Conservation (phyloP, 2,329 filamentous ascomycete genomes). For the Penicillium sp. region DNA sequence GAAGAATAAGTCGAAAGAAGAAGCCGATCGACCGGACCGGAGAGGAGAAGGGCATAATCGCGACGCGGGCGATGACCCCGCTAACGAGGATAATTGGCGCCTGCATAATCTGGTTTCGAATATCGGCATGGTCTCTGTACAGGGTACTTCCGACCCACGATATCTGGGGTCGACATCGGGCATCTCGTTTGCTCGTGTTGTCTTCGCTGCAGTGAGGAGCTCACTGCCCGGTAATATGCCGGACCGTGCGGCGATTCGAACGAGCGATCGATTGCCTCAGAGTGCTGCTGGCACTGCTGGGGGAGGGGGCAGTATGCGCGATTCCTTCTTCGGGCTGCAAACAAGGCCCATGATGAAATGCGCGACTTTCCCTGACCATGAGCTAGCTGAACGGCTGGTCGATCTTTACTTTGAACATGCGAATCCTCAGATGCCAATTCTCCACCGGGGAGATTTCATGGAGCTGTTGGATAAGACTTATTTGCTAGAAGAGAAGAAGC, state of each 20-base stretch:
- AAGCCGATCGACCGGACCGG: slow-evolving; percentile 19
- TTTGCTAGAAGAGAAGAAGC: slow-evolving; percentile 62
- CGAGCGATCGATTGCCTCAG: slow-evolving; percentile 56
- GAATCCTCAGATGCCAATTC: slow-evolving; percentile 90
- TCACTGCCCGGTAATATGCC: slow-evolving; percentile 60
- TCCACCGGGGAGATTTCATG: slow-evolving; percentile 88
- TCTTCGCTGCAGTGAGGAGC: slow-evolving; percentile 88
- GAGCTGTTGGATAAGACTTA: slow-evolving; percentile 82
- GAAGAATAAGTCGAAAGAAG: slow-evolving; percentile 25
- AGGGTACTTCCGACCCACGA: slow-evolving; percentile 73
- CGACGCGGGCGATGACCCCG: slow-evolving; percentile 40
- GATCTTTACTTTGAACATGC: slow-evolving; percentile 92
- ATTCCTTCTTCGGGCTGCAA: slow-evolving; percentile 96
- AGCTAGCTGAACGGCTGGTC: slow-evolving; percentile 70
- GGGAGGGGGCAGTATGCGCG: slow-evolving; percentile 78
- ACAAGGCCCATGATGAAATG: slow-evolving; percentile 84
- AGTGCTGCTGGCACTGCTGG: slow-evolving; percentile 48
- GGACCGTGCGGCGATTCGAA: slow-evolving; percentile 63
- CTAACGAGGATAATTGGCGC: slow-evolving; percentile 59
- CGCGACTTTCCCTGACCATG: slow-evolving; percentile 76
- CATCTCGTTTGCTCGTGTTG: slow-evolving; percentile 90
- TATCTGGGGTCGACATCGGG: slow-evolving; percentile 84
- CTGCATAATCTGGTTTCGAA: slow-evolving; percentile 68
- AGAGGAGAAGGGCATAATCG: slow-evolving; percentile 23
- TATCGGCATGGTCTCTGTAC: slow-evolving; percentile 73